These are phyloP conservation scores for Naematelia encephala DNA, from an alignment of 768 basidiomycete genomes.

Conservation along the genomic window DNA sequence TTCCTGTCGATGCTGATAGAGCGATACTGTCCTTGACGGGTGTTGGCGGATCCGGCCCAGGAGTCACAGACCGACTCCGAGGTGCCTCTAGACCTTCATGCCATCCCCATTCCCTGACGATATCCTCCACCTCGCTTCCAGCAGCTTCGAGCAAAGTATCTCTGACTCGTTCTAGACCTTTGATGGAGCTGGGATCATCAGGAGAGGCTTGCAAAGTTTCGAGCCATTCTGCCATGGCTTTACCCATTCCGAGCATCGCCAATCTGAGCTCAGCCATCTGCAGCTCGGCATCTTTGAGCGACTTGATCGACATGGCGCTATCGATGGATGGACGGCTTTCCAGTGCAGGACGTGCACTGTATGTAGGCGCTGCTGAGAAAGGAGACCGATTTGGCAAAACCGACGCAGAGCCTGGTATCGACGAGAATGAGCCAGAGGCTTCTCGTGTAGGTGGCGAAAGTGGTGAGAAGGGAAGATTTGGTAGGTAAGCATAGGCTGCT, in stretches of 20 bases:
- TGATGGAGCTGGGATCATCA: conserved; percentile 19
- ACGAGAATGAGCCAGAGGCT: conserved; percentile 12
- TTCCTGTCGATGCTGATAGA: not conserved
- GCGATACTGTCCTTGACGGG: not conserved
- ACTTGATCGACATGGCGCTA: conserved; percentile 19
- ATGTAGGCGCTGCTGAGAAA: conserved; percentile 4
- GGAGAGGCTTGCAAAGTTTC: conserved; percentile 8
- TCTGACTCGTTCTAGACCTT: conserved; percentile 38
- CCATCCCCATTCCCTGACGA: conserved; percentile 45
- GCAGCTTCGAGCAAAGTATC: conserved; percentile 41
- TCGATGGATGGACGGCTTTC: conserved; percentile 22
- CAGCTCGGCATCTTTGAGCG: conserved; percentile 38
- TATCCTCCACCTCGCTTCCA: conserved; percentile 32
- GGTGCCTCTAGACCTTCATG: conserved; percentile 39
- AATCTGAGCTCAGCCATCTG: conserved; percentile 47
- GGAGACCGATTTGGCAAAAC: conserved; percentile 19
- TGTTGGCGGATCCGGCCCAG: conserved; percentile 10
- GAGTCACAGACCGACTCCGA: conserved; percentile 17
- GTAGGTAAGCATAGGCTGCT: conserved; percentile 54
- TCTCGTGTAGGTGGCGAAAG: conserved; percentile 16
- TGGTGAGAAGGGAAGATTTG: conserved; percentile 41
- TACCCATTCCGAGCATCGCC: conserved; percentile 50
- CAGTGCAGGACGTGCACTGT: conserved; percentile 10
- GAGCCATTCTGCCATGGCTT: conserved; percentile 44
- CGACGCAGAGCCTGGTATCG: conserved; percentile 25